A percentile compares a stretch with the other conserved stretches of the same genome.
Evolutionary conservation across 2,329 filamentous ascomycete species (phyloP).

Genomic region (Colletotrichum sp.): DNA sequence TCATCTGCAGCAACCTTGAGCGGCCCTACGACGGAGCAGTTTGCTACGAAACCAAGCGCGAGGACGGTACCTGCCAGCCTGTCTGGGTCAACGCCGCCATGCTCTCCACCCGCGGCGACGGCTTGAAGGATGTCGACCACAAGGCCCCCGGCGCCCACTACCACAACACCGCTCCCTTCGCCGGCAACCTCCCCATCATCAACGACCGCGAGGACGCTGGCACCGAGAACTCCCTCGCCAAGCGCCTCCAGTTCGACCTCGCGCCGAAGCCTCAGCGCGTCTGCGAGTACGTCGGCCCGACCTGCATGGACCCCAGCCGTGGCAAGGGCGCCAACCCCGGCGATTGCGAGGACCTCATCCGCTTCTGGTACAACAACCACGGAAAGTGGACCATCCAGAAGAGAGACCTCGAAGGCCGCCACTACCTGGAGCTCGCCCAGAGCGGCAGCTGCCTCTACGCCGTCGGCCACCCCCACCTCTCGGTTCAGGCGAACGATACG

Average conservation of each 20-base stretch:
- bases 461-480: not conserved
- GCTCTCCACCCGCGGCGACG: not conserved
- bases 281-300: not conserved
- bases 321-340: not conserved
- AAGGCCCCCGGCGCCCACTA: not conserved
- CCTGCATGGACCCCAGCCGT: not conserved
- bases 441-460: not conserved
- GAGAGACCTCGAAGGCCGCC: not conserved
- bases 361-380: not conserved
- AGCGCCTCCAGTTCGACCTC: not conserved
- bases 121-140: not conserved
- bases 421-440: not conserved
- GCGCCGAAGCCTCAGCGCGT: not conserved
- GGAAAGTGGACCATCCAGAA: not conserved
- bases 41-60: not conserved
- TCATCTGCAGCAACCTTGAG: not conserved
- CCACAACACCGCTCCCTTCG: not conserved
- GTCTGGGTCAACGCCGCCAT: not conserved
- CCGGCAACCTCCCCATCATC: not conserved
- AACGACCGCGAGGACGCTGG: not conserved
- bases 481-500: not conserved
- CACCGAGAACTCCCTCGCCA: not conserved
- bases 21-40: not conserved
- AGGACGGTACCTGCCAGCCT: not conserved
- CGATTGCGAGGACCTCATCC: not conserved